Base-by-base conservation (phyloP, 306 rosid species). In the Phaseolus lunatus region DNA sequence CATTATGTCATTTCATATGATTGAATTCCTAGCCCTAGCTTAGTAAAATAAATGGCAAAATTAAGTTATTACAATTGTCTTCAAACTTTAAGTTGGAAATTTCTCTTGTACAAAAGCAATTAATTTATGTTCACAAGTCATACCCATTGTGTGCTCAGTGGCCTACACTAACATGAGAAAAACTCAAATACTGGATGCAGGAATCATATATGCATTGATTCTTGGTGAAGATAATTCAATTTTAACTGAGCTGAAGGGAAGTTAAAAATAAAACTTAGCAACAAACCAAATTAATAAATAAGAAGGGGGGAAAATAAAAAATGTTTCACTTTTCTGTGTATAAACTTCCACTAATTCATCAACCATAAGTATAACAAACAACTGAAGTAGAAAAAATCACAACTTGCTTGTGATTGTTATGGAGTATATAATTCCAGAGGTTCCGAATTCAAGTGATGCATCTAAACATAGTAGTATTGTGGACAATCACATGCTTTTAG, bases 91-190 rank as follows among this genome's bases (percentile, higher is more conserved):
- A 57, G 20, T 56, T 8, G 70, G 54, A 43, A 56, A 16, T 44
- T 64, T 62, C 56, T 31, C 59, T 48, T 11, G 29, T 14, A 14
- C 78, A 72, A 64, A 43, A 45, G 62, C 61, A 72, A 52, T 16
- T 54, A 50, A 37, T 24, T 47, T 24, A 79, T 26, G 58, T 9
- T 37, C 78, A 50, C 47, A 12, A n/a, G n/a, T n/a, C n/a, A n/a
- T n/a, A n/a, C n/a, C n/a, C n/a, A n/a, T 37, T 72, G 77, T 26
- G 44, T 22, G 67, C 37, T 62, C 48, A 72, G 65, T 48, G 45
- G 48, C 78, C 41, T 26, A 66, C 48, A 72, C 35, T 29, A 63
- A 54, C 50, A 72, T 52, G 67, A 64, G 9, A 80, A 72, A 79
- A 63, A 58, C 66, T 23, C 43, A 57, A 18, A 58, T 39, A 27